Conservation (phyloP, 2,329 filamentous ascomycete genomes). For the Dryadomyces sulphureus region DNA sequence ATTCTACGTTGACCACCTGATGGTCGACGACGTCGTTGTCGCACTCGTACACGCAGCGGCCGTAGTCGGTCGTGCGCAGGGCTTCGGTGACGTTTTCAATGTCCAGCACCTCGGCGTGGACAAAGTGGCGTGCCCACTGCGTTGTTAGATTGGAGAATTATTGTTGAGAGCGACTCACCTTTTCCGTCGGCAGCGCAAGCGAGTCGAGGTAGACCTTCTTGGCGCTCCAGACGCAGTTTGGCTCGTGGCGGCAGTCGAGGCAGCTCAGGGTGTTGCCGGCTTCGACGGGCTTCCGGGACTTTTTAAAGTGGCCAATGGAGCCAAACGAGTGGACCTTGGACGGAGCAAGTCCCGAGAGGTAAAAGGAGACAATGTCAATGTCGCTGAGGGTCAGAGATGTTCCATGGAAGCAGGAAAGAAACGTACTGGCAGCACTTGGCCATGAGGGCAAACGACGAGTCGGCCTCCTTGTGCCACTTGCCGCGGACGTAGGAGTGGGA, state of each 20-base stretch:
- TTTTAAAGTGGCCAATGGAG: conserved; percentile 1
- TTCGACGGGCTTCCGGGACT: not conserved
- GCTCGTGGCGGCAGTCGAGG: not conserved
- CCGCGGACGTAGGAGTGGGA: not conserved
- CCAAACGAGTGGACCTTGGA: conserved; percentile 1
- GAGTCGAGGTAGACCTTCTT: conserved; percentile 1
- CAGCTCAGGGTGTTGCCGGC: not conserved
- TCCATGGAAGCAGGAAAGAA: not conserved
- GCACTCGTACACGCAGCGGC: not conserved
- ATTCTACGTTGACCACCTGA: not conserved
- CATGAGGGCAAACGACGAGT: not conserved
- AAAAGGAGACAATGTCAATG: conserved; percentile 1
- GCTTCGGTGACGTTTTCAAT: conserved; percentile 2
- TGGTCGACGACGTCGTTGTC: conserved; percentile 1
- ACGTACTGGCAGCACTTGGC: conserved; percentile 1
- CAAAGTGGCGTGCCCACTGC: not conserved
- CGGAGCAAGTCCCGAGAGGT: not conserved
- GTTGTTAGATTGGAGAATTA: too few species aligned
- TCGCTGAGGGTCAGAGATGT: not conserved
- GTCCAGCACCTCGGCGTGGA: not conserved
- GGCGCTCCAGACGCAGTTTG: not conserved
- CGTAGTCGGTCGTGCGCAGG: not conserved
- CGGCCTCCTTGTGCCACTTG: not conserved
- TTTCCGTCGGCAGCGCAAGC: not conserved
- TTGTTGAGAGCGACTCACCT: not conserved